These are phyloP conservation scores for Cucurbita argyrosperma DNA, from an alignment of 306 rosid species.

Conservation along the genomic window DNA sequence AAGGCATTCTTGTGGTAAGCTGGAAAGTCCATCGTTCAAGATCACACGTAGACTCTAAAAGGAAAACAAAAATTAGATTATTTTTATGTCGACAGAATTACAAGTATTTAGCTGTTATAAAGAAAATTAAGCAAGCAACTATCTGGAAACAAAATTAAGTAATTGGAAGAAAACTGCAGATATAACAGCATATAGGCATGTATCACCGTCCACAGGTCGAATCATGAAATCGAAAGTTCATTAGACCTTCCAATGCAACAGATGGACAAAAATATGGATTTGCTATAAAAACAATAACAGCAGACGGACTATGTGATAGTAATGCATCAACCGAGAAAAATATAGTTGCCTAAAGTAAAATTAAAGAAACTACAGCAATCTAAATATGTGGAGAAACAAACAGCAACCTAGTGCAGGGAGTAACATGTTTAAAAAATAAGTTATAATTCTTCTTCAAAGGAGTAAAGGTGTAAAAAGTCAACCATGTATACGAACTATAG, in stretches of 20 bases:
- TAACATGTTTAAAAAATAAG: neutral
- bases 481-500: neutral
- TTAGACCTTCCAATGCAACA: neutral
- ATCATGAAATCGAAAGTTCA: no score
- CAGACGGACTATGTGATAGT: neutral
- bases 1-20: conserved; percentile 74
- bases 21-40: conserved; percentile 88
- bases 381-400: neutral
- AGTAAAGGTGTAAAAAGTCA: neutral
- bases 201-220: no score
- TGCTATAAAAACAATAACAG: neutral
- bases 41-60: conserved; percentile 66
- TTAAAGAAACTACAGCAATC: neutral
- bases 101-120: neutral
- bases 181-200: neutral
- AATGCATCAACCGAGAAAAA: neutral
- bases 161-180: neutral
- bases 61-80: conserved; percentile 3
- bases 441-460: neutral
- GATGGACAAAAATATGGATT: neutral
- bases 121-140: neutral
- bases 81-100: neutral
- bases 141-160: neutral
- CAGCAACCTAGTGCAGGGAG: neutral
- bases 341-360: neutral